Percentiles rank a stretch among this genome's conserved stretches.
Evolutionary conservation across 2,329 filamentous ascomycete genomes (phyloP).

Genomic region (Chalara sp.): DNA sequence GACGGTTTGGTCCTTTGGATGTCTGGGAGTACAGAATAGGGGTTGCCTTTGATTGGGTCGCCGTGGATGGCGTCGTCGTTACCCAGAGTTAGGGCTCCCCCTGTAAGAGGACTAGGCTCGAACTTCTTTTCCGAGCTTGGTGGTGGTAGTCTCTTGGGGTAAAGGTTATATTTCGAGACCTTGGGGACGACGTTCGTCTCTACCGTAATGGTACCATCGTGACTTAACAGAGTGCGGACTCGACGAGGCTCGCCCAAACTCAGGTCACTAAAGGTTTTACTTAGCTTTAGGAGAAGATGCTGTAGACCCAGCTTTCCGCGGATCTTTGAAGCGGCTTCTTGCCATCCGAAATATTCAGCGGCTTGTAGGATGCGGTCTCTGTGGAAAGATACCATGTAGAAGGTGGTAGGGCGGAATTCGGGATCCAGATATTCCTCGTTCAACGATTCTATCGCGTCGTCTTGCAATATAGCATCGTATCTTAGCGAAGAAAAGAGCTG

Average conservation of each 20-base stretch:
- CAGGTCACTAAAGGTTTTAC: conserved; percentile 19
- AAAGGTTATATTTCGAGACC: conserved; percentile 42
- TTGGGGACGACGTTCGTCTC: conserved; percentile 32
- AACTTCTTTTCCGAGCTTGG: conserved; percentile 27
- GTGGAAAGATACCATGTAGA: conserved; percentile 76
- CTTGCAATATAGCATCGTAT: conserved; percentile 36
- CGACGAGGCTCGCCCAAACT: conserved; percentile 34
- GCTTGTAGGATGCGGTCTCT: conserved; percentile 68
- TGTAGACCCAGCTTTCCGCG: conserved; percentile 39
- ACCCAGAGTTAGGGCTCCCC: conserved; percentile 19
- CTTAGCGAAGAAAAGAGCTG: not conserved
- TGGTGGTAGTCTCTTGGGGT: conserved; percentile 47
- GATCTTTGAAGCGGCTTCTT: conserved; percentile 36
- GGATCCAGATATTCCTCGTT: conserved; percentile 36
- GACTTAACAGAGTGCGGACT: conserved; percentile 48
- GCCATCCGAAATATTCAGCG: conserved; percentile 50
- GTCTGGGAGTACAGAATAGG: conserved; percentile 48
- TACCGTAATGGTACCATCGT: conserved; percentile 40
- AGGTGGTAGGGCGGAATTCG: conserved; percentile 39
- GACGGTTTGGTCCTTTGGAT: conserved; percentile 40
- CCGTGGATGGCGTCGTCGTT: conserved; percentile 15
- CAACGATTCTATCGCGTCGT: conserved; percentile 20
- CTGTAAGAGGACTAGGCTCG: conserved; percentile 22
- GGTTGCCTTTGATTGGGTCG: conserved; percentile 15
- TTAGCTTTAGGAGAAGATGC: conserved; percentile 34